These are phyloP conservation scores for Podila epicladia DNA, from an alignment of 192 early-diverging fungal genomes.

Conservation along the genomic window DNA sequence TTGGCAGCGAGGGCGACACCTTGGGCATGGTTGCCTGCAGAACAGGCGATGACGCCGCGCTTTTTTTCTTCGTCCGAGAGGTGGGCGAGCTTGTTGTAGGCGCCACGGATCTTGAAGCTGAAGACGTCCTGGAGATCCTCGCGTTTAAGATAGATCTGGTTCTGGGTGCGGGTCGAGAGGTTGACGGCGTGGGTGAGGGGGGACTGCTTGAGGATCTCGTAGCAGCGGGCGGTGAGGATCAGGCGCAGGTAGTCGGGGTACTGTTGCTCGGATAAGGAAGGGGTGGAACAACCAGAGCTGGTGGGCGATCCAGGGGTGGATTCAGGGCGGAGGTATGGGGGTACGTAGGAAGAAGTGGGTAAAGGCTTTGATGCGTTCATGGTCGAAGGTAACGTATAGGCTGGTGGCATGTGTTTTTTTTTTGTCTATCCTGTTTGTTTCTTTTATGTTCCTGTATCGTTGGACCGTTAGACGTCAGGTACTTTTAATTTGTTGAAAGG, in stretches of 20 bases:
- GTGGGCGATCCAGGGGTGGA: conserved; percentile 15
- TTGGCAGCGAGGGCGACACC: conserved; percentile 95
- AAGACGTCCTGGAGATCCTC: conserved; percentile 98
- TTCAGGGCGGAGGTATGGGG: conserved; percentile 23
- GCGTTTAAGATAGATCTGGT: conserved; percentile 88
- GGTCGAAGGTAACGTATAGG: too few relatives aligned
- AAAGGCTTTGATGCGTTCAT: too few relatives aligned
- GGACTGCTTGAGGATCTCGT: conserved; percentile 93
- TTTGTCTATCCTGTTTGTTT: too few relatives aligned
- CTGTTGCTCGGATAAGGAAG: neutral
- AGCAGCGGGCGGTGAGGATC: conserved; percentile 94
- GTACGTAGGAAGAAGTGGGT: conserved; percentile 16
- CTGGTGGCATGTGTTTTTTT: too few relatives aligned
- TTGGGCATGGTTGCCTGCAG: conserved; percentile 98
- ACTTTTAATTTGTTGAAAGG: too few relatives aligned
- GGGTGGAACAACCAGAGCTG: neutral
- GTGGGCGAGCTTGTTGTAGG: conserved; percentile 93
- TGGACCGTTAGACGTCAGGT: too few relatives aligned
- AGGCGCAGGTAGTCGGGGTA: conserved; percentile 91
- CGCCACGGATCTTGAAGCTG: conserved; percentile 98
- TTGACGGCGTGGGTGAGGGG: conserved; percentile 88
- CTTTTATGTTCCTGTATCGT: too few relatives aligned
- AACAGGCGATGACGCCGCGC: conserved; percentile 95
- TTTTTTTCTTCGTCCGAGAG: conserved; percentile 79
- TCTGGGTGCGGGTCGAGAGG: conserved; percentile 74